Conservation (phyloP, 1,139 yeast genomes). For the Geotrichum restrictum region DNA sequence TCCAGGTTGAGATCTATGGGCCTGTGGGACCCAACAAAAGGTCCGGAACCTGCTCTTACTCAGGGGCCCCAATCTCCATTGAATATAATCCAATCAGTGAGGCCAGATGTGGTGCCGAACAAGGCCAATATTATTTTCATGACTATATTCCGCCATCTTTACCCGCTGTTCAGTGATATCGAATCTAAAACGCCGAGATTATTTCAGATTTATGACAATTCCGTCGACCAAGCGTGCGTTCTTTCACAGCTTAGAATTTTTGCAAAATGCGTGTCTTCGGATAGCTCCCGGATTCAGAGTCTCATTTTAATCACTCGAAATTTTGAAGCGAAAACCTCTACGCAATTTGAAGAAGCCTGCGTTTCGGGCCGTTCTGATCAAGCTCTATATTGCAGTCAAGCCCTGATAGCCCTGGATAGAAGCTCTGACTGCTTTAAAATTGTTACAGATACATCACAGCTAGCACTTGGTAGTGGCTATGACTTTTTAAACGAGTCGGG, state of each 20-base stretch:
- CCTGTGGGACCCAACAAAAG: slow-evolving; percentile 39
- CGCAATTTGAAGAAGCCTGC: slow-evolving; percentile 60
- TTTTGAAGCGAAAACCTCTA: slow-evolving; percentile 65
- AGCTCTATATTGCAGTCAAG: slow-evolving; percentile 38
- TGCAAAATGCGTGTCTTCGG: slow-evolving; percentile 41
- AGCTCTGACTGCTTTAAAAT: slow-evolving; percentile 44
- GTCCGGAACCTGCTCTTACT: slow-evolving; percentile 12
- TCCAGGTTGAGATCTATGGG: slow-evolving; percentile 48
- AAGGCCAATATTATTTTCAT: slow-evolving; percentile 26
- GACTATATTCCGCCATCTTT: slow-evolving; percentile 25
- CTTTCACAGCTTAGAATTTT: slow-evolving; percentile 33
- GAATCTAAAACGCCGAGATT: slow-evolving; percentile 27
- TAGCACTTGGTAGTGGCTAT: slow-evolving; percentile 27
- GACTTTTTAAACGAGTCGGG: slow-evolving; percentile 29
- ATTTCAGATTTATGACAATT: slow-evolving; percentile 26
- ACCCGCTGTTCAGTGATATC: slow-evolving; percentile 32
- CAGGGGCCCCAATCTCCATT: neutral
- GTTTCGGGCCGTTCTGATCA: slow-evolving; percentile 47
- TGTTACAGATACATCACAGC: slow-evolving; percentile 39
- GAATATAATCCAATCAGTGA: neutral
- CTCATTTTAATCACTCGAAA: slow-evolving; percentile 49
- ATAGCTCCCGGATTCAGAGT: slow-evolving; percentile 43
- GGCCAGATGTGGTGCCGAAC: slow-evolving; percentile 11
- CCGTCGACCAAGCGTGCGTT: slow-evolving; percentile 33
- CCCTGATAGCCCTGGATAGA: slow-evolving; percentile 39